Base-by-base conservation (phyloP, 768 basidiomycete species). In the Dacryopinax spathularia region DNA sequence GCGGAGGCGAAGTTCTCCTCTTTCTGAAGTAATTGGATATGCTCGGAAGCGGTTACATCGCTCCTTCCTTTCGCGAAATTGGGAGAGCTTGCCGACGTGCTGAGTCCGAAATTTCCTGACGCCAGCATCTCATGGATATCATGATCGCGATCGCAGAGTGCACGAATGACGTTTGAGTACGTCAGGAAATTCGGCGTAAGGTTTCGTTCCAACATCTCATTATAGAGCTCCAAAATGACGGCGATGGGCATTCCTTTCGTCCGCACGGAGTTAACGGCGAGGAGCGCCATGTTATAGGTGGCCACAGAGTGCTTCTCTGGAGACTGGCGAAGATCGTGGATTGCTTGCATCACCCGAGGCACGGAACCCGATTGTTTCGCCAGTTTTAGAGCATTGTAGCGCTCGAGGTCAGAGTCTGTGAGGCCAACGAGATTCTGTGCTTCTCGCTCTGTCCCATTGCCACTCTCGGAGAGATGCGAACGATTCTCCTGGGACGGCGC, bases 1-100 rank as follows among this genome's bases (percentile, higher is more conserved):
- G 90, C 90, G 0, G 83, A 80, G 0, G 76, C 70, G 65, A 91
- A 85, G 66, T 88, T 90, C 68, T 83, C 81, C 71, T 94, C 91
- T 31, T 77, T 68, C 22, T 75, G 75, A 25, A 90, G 78, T 1
- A 72, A 65, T 0, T 72, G 73, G 37, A 81, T 77, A 9, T 78
- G 78, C 25, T 70, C 70, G 3, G 29, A 15, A 20, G 13, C 20
- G 25, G 48, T 13, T 29, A 29, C 25, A 29, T 56, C 48, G 5
- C 9, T 22, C 22, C 6, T 29, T 13, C 25, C 48, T 22, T 12
- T 10, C 29, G 13, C 10, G 9, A 22, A 15, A 13, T 22, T 9
- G 43, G 7, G 9, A 22, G n/a, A 9, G 12, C 13, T 44, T 69
- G 62, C 62, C 66, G 29, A n/a, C 59, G 41, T 65, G 69, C 68